Evolutionary conservation across 73 alveolate genomes (phyloP).

Genomic region (Paramecium pentaurelia): DNA sequence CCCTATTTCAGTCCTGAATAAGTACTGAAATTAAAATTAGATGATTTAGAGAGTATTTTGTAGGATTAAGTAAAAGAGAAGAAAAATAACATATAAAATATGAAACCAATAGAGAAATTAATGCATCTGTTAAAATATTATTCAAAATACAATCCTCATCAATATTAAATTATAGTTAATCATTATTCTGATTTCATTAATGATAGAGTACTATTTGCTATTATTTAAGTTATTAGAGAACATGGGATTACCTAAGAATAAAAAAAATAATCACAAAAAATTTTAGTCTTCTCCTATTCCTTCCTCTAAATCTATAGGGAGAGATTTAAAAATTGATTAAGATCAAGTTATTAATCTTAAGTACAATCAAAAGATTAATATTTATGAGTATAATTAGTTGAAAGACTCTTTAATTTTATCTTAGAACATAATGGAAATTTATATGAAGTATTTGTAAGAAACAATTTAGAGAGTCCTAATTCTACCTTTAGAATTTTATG

Average conservation of each 20-base stretch:
- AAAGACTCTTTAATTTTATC: not conserved
- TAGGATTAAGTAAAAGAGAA: not conserved
- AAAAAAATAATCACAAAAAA: not conserved
- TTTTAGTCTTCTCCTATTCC: not conserved
- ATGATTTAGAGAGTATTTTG: not conserved
- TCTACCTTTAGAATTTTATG: not conserved
- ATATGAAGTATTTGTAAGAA: not conserved
- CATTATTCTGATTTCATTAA: not conserved
- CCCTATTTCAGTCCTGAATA: not conserved
- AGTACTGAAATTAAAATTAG: not conserved
- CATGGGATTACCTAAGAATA: not conserved
- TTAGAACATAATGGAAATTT: not conserved
- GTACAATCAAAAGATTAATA: not conserved
- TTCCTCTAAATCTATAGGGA: not conserved
- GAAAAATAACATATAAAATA: not conserved
- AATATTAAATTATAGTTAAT: not conserved
- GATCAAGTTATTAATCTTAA: not conserved
- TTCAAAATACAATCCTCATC: not conserved
- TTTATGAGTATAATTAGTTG: not conserved
- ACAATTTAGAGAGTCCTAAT: not conserved
- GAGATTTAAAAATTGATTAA: not conserved
- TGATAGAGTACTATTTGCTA: not conserved
- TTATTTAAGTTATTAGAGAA: not conserved
- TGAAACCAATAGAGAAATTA: not conserved
- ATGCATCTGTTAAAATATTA: not conserved